Evolutionary conservation across 495 filamentous ascomycete genomes (phyloP).

Genomic region (Neurospora sp.): DNA sequence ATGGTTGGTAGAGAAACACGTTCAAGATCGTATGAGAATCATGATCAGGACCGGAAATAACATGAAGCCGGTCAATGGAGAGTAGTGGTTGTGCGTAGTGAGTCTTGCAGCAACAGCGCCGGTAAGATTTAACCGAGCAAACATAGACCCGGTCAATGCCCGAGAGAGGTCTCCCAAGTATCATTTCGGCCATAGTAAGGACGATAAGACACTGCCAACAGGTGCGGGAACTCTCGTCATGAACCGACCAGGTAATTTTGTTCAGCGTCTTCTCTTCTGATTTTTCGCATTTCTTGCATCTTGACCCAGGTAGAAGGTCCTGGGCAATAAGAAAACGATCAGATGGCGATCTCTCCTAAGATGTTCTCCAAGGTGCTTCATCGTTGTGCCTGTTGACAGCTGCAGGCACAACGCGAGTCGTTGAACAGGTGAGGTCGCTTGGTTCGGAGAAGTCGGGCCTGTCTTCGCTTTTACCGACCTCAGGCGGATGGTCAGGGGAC

Average conservation of each 20-base stretch:
- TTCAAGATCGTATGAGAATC: too few relatives aligned
- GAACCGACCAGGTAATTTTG: background rate
- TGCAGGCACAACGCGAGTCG: too few relatives aligned
- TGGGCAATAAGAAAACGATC: background rate
- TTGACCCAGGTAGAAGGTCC: background rate
- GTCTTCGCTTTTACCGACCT: fast-evolving
- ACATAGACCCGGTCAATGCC: background rate
- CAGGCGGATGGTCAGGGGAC: background rate
- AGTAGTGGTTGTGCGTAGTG: too few relatives aligned
- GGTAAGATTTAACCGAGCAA: too few relatives aligned
- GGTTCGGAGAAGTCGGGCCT: fast-evolving
- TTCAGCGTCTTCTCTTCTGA: too few relatives aligned
- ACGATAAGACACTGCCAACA: background rate
- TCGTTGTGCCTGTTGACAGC: too few relatives aligned
- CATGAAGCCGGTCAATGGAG: too few relatives aligned
- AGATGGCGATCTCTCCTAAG: fast-evolving
- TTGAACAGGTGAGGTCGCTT: background rate
- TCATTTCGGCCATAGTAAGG: background rate
- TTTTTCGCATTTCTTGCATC: background rate
- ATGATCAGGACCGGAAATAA: too few relatives aligned
- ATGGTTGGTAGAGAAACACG: too few relatives aligned
- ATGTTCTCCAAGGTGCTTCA: background rate
- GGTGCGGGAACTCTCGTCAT: background rate
- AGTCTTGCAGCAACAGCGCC: too few relatives aligned
- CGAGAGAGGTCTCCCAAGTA: background rate